A percentile compares a stretch with the other conserved stretches of the same genome.
phyloP scores from a whole-genome alignment of 805 yeast species.

The Suhomyces canberraensis region DNA sequence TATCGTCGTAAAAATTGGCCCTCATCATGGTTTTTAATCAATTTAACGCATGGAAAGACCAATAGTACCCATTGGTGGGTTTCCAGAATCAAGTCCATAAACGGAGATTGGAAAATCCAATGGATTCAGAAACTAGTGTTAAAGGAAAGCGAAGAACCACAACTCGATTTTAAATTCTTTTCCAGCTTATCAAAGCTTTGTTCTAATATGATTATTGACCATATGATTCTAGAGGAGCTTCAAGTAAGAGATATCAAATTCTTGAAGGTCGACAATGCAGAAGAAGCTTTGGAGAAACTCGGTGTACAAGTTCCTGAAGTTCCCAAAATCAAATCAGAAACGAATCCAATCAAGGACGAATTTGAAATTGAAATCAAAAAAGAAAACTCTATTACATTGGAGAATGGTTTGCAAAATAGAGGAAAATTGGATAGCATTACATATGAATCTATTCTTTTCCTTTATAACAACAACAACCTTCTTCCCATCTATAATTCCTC shows the following conservation, averaged over 20 bases:
- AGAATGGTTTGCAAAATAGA: constrained; percentile 5
- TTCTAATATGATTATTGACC: constrained; percentile 48
- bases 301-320: constrained; percentile 5
- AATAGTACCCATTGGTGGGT: constrained; percentile 50
- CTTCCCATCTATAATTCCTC: constrained; percentile 34
- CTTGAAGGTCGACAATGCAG: constrained; percentile 12
- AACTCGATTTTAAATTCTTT: constrained; percentile 32
- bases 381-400: constrained; percentile 17
- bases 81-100: constrained; percentile 44
- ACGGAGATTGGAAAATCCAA: constrained; percentile 55
- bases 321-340: constrained; percentile 3
- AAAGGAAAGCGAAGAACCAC: constrained; percentile 5
- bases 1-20: constrained; percentile 56
- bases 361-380: constrained; percentile 15
- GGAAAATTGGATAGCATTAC: constrained; percentile 1
- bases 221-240: constrained; percentile 52
- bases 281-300: constrained; percentile 5
- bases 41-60: constrained; percentile 34
- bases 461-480: constrained; percentile 24
- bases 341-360: constrained; percentile 15
- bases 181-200: constrained; percentile 39
- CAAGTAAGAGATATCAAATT: constrained; percentile 36
- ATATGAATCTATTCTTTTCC: constrained; percentile 23
- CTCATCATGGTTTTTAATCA: constrained; percentile 51
- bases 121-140: constrained; percentile 41